Base-by-base conservation (phyloP, 768 basidiomycete genomes). In the Lactarius akahatsu region DNA sequence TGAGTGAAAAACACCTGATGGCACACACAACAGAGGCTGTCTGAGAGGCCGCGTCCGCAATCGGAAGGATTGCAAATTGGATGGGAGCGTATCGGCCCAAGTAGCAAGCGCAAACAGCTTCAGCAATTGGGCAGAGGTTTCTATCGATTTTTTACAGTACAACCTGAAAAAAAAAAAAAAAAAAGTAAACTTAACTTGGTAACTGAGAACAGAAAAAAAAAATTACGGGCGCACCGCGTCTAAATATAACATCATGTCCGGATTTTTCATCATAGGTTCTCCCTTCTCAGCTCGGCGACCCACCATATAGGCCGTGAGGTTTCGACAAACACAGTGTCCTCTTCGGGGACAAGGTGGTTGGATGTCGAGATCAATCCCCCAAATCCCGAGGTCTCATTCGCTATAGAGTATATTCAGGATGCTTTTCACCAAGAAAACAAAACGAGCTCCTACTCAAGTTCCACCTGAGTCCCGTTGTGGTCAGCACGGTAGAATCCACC, bases 301-400 rank as follows among this genome's bases (percentile, higher is more conserved):
- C 96, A 99, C 85, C 92, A 89, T 52, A 99, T 90, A 0, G 94
- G 91, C 59, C 82, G 84, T 28, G 88, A 84, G 0, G 95, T 98
- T 73, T 83, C 84, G 60, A 98, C 79, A 73, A 82, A 85, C 6
- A 97, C 90, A 1, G 81, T 74, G 23, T 81, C 78, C 67, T 90
- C 82, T 1, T 82, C 81, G 0, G 88, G 86, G 0, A 93, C 74
- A 8, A 99, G 81, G 70, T 97, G 94, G 72, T 99, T 99, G 0
- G 96, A 98, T 0, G 96, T 97, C 0, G 96, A 98, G 0, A 99
- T 76, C 28, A 93, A 72, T 0, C 92, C 92, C 47, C 90, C 87
- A 66, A 98, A 92, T 0, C 88, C 92, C 0, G 95, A 97, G 68
- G 79, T 77, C 55, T 80, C 75, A 23, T 87, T 80, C 63, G 80